These are phyloP conservation scores for Exophiala sideris DNA, from an alignment of 2,329 filamentous ascomycete species.

Conservation along the genomic window DNA sequence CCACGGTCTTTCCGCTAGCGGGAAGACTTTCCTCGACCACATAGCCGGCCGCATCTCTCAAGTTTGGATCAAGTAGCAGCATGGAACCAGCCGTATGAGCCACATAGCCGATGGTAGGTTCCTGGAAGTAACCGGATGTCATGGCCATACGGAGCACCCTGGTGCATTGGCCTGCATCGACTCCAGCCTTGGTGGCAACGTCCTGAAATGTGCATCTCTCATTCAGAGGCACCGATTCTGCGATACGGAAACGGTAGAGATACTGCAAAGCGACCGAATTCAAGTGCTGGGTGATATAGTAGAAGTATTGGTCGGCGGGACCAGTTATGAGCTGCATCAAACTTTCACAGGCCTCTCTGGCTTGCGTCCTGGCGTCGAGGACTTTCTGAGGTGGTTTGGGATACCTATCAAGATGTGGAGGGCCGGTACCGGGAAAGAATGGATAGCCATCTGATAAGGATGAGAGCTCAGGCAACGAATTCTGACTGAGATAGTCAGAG, in stretches of 20 bases:
- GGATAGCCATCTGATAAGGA: slow-evolving; percentile 7
- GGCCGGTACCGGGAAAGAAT: slow-evolving; percentile 12
- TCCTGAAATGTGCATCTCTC: not conserved
- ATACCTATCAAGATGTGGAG: not conserved
- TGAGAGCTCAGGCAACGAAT: slow-evolving; percentile 3
- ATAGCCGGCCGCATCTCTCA: slow-evolving; percentile 54
- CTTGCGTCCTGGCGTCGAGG: not conserved
- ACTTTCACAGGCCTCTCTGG: not conserved
- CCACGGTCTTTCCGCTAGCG: slow-evolving; percentile 24
- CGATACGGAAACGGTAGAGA: not conserved
- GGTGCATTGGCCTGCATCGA: not conserved
- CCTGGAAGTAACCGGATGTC: not conserved
- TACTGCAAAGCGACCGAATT: not conserved
- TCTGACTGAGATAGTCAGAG: slow-evolving; percentile 1
- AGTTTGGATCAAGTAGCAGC: slow-evolving; percentile 35
- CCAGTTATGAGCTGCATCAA: slow-evolving; percentile 3
- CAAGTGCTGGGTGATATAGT: not conserved
- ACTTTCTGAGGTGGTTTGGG: not conserved
- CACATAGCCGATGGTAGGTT: slow-evolving; percentile 29
- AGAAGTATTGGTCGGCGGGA: not conserved
- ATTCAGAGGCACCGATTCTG: not conserved
- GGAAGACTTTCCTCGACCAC: slow-evolving; percentile 35
- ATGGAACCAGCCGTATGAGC: slow-evolving; percentile 56
- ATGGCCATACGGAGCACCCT: not conserved
- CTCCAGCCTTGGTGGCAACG: not conserved